Conservation (phyloP, 1,284 basidiomycete species). For the Mycena sp. region DNA sequence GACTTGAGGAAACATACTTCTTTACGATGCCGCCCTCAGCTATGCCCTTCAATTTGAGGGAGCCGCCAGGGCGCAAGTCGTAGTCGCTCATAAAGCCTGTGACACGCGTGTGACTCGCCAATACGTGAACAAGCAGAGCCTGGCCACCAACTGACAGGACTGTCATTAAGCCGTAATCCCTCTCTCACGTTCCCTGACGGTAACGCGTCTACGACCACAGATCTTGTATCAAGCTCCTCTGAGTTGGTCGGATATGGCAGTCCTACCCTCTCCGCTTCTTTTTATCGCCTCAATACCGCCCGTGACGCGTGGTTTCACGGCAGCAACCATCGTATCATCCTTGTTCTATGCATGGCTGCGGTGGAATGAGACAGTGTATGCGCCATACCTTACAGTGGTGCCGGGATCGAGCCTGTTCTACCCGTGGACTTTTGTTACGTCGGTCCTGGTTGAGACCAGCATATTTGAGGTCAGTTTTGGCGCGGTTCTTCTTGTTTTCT, state of each 20-base stretch:
- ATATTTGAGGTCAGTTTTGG: slow-evolving; percentile 77
- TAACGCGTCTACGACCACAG: too few relatives aligned
- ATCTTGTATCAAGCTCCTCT: neutral
- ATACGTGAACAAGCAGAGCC: too few relatives aligned
- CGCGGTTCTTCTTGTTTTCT: neutral
- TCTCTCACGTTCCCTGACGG: too few relatives aligned
- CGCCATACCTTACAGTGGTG: slow-evolving; percentile 85
- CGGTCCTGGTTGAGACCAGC: slow-evolving; percentile 87
- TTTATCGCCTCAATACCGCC: slow-evolving; percentile 78
- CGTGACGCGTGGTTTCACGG: slow-evolving; percentile 83
- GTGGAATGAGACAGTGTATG: slow-evolving; percentile 60
- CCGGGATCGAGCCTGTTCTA: slow-evolving; percentile 88
- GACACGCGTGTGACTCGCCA: too few relatives aligned
- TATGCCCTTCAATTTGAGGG: slow-evolving; percentile 90
- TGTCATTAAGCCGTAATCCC: too few relatives aligned
- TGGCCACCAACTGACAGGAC: too few relatives aligned
- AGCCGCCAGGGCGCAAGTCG: slow-evolving; percentile 86
- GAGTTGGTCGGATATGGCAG: slow-evolving; percentile 61
- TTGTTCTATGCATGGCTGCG: slow-evolving; percentile 71
- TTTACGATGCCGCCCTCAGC: slow-evolving; percentile 80
- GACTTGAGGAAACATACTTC: slow-evolving; percentile 70
- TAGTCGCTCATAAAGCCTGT: slow-evolving; percentile 77
- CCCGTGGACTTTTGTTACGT: slow-evolving; percentile 93
- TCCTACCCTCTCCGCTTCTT: slow-evolving; percentile 75
- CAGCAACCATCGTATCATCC: slow-evolving; percentile 71